These are phyloP conservation scores for Neostapfia colusana DNA, from an alignment of 176 grass and related monocot genomes.

Conservation along the genomic window DNA sequence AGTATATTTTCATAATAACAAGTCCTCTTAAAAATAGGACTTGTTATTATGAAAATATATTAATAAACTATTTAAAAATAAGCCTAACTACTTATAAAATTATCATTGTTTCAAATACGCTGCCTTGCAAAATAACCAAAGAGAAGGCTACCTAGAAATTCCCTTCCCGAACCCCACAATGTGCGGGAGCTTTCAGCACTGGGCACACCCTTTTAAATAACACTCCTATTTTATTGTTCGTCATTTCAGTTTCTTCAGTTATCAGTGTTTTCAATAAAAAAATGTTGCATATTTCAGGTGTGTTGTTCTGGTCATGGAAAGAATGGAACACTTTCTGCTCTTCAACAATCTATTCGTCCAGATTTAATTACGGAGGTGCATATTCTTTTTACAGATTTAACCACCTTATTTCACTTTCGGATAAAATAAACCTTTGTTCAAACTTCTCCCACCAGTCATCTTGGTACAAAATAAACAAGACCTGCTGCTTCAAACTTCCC, in stretches of 20 bases:
- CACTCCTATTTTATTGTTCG: neutral
- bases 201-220: too few species aligned
- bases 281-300: constrained; percentile 51
- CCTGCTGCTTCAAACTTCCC: neutral
- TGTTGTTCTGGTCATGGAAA: constrained; percentile 99
- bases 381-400: constrained; percentile 19
- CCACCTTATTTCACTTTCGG: neutral
- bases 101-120: too few species aligned
- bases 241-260: constrained; percentile 35
- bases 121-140: too few species aligned
- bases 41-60: too few species aligned
- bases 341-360: constrained; percentile 96
- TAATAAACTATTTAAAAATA: too few species aligned
- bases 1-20: neutral
- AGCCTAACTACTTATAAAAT: too few species aligned
- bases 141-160: too few species aligned
- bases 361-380: constrained; percentile 90
- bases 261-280: constrained; percentile 7
- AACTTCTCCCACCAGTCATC: neutral
- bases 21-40: too few species aligned
- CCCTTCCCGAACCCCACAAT: too few species aligned
- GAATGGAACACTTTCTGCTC: constrained; percentile 80
- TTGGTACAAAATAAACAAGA: neutral
- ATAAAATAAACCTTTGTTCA: too few species aligned
- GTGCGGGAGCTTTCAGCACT: too few species aligned